Evolutionary conservation across 306 rosid species (phyloP).

Genomic region (Vachellia collinsii): DNA sequence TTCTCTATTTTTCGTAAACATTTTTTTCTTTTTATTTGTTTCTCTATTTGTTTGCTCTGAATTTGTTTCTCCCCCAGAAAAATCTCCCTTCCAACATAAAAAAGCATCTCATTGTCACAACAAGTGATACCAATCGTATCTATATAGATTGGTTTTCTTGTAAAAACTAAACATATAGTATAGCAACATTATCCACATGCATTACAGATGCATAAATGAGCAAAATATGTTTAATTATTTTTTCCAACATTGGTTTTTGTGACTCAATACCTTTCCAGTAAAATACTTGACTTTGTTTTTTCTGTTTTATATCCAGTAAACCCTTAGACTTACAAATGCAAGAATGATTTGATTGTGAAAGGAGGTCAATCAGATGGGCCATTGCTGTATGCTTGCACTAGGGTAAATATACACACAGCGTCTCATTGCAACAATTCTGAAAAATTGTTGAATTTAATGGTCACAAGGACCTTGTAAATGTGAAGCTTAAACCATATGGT

Average conservation of each 20-base stretch:
- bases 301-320: neutral
- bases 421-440: neutral
- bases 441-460: neutral
- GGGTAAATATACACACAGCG: neutral
- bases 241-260: neutral
- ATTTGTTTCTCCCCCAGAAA: neutral
- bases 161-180: neutral
- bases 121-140: neutral
- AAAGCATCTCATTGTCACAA: neutral
- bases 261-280: neutral
- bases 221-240: neutral
- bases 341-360: neutral
- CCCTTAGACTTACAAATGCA: neutral
- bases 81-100: neutral
- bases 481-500: neutral
- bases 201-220: neutral
- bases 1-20: neutral
- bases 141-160: neutral
- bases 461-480: neutral
- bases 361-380: neutral
- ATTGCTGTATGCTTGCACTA: neutral
- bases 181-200: neutral
- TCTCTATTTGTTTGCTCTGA: no score
- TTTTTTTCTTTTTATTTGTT: no score
- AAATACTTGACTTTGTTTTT: neutral